Evolutionary conservation across 106 monocot species (phyloP), one percentile per base, ranked within the genome.

Genomic region (Agapanthus africanus): DNA sequence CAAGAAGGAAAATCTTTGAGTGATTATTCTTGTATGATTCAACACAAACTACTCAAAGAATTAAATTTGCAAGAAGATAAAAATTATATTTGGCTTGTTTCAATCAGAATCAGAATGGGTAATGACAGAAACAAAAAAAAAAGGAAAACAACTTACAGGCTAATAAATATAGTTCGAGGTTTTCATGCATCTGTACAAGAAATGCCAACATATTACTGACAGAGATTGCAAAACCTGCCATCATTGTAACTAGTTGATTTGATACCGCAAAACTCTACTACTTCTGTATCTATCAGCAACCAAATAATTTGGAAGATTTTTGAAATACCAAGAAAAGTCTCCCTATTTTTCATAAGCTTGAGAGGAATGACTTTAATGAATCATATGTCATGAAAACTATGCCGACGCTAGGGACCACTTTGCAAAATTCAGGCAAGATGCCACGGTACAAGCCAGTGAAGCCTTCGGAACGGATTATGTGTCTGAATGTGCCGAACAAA

Each of bases 371-470:
- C 65, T 86, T 86, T 40, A 86, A 21, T 11, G 72, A 59, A 51
- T 68, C 90, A 46, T 85, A 90, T 13, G 90, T 85, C 85, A 85
- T 83, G 78, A 90, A 90, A 54, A 83, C 90, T 42, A 90, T 83
- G 35, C 90, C 82, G 1, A 90, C 83, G 66, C 83, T 79, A 10
- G 90, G 90, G 8, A 85, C 76, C 37, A 90, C 90, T 61, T 90
- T 85, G 59, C 63, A 83, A 77, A 80, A 90, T 66, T 90, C 90
- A 0, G 85, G 85, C 56, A 85, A 44, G 14, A 90, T 85, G 13
- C 85, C 90, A 50, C 90, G 50, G 59, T 90, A 90, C 39, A 90
- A 65, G 54, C 90, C 90, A 51, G 83, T 67, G 38, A 85, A 63
- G 5, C 90, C 90, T 71, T 90, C 90, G 3, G 65, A 76, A 15